Base-by-base conservation (phyloP, 108 stramenopile genomes). In the Nitzschia inconspicua region DNA sequence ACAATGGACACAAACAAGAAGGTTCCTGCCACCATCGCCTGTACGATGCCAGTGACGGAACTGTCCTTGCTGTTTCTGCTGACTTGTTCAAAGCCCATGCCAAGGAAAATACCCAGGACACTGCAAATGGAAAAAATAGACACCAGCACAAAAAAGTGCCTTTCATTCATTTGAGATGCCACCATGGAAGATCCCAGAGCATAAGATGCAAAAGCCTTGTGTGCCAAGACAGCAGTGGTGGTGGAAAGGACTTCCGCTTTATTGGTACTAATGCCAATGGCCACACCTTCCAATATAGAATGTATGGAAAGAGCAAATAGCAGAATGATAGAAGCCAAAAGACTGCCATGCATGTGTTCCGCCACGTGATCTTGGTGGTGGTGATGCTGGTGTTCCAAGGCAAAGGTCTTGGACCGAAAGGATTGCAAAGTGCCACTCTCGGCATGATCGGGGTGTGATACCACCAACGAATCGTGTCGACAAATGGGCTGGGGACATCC, bases 181-280 rank as follows among this genome's bases (percentile, higher is more conserved):
- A 78, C 65, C 44, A 78, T 31, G 4, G 32, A 29, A 16, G 40
- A 49, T 18, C 73, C 77, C 20, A 78, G 48, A 37, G 61, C 60
- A 60, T 65, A 78, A 24, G 56, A 73, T 34, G 56, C 73, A 48
- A 78, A 78, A 26, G 54, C 41, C 44, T 78, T 78, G 65, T 78
- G 77, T 16, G 70, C 68, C 20, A 71, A 32, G 24, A 78, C 61
- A 1, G 77, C 77, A 29, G 70, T 48, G 37, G 68, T 60, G 3
- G 64, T 73, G n/a, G 68, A 50, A 0, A 26, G 32, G 10, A 78
- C 22, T 14, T 24, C 10, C 14, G 40, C 9, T 10, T 34, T 5
- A 34, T 44, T 31, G 11, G 31, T 46, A 9, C 43, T 57, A 39
- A 64, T 30, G 18, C 77, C 77, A 47, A 78, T 71, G 7, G 68